phyloP scores from a whole-genome alignment of 2,329 filamentous ascomycete species.

The Grosmannia clavigera region DNA sequence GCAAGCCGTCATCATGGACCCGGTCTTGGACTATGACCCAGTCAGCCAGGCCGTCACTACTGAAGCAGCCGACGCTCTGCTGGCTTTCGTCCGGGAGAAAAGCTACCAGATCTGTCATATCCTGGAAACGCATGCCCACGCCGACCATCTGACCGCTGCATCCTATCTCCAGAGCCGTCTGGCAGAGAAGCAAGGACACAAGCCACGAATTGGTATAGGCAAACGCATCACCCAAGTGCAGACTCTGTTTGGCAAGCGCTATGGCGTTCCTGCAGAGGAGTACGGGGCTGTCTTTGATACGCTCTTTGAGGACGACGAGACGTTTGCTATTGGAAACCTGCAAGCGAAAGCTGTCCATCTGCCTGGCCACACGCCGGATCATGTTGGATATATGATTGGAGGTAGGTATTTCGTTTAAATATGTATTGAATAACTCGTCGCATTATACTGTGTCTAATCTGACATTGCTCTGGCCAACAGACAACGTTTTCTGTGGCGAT shows the following conservation, averaged over 20 bases:
- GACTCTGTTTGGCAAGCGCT: conserved; percentile 32
- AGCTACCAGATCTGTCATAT: conserved; percentile 38
- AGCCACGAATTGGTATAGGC: conserved; percentile 40
- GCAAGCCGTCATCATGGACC: conserved; percentile 45
- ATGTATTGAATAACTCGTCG: neutral
- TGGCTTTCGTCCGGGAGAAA: conserved; percentile 28
- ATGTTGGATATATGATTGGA: conserved; percentile 45
- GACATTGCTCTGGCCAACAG: neutral
- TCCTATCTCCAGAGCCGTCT: conserved; percentile 41
- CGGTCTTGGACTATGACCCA: conserved; percentile 46
- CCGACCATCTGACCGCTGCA: conserved; percentile 47
- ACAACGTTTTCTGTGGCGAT: conserved; percentile 38
- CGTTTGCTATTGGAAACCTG: conserved; percentile 36
- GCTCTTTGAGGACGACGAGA: conserved; percentile 40
- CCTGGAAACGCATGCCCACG: conserved; percentile 51
- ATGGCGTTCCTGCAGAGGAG: conserved; percentile 31
- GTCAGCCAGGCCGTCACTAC: conserved; percentile 31
- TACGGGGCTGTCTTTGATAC: conserved; percentile 36
- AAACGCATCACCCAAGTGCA: conserved; percentile 41
- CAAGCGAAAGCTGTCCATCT: conserved; percentile 36
- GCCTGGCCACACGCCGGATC: conserved; percentile 49
- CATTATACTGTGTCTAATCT: neutral
- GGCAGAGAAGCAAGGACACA: conserved; percentile 17
- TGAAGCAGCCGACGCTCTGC: conserved; percentile 35
- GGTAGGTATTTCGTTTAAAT: conserved; percentile 15